phyloP scores from a whole-genome alignment of 2,329 filamentous ascomycete genomes.

The Penicillium freii region DNA sequence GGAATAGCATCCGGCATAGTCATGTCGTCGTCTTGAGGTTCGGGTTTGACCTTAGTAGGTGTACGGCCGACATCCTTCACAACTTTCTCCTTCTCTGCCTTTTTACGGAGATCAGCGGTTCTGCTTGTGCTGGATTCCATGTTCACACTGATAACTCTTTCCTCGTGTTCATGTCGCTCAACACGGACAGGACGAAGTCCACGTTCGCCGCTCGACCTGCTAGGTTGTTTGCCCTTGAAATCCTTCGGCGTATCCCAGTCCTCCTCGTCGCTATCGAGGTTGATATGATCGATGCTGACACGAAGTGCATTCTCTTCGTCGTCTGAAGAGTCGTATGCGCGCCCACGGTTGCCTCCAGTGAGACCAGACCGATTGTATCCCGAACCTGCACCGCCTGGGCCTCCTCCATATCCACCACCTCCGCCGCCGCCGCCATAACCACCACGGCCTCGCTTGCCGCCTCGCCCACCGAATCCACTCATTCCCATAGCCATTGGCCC shows the following conservation, averaged over 20 bases:
- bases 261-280: conserved; percentile 55
- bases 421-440: conserved; percentile 22
- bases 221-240: conserved; percentile 36
- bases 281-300: conserved; percentile 58
- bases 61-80: conserved; percentile 34
- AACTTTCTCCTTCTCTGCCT: conserved; percentile 34
- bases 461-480: conserved; percentile 29
- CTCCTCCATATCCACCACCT: conserved; percentile 30
- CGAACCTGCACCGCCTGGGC: conserved; percentile 27
- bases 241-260: conserved; percentile 25
- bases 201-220: conserved; percentile 22
- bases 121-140: conserved; percentile 52
- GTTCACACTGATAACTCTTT: conserved; percentile 54
- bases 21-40: conserved; percentile 51
- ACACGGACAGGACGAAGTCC: conserved; percentile 55
- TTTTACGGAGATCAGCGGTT: conserved; percentile 41
- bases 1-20: conserved; percentile 37
- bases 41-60: conserved; percentile 48
- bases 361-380: conserved; percentile 30
- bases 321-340: conserved; percentile 34
- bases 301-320: conserved; percentile 50
- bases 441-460: conserved; percentile 23
- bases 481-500: conserved; percentile 27
- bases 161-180: conserved; percentile 55
- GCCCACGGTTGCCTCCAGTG: conserved; percentile 23